Percentiles rank a stretch among this genome's conserved stretches.
These are phyloP conservation scores for Extremus antarcticus DNA, from an alignment of 495 filamentous ascomycete species.

Conservation along the genomic window DNA sequence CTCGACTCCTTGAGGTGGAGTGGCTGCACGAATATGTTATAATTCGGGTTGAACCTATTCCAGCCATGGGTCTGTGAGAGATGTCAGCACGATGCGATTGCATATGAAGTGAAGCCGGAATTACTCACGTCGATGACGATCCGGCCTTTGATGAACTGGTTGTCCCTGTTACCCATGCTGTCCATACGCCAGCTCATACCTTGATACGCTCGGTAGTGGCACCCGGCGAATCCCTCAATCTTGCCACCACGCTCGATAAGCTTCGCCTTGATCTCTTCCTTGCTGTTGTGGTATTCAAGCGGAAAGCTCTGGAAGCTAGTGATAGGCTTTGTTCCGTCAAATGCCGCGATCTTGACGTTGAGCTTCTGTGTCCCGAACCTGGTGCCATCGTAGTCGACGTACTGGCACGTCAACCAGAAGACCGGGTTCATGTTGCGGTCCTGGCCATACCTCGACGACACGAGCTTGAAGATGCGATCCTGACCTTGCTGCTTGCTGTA, in stretches of 20 bases:
- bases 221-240: constrained; percentile 41
- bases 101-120: neutral
- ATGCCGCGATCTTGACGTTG: constrained; percentile 37
- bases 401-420: constrained; percentile 32
- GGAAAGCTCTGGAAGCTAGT: constrained; percentile 46
- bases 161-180: constrained; percentile 22
- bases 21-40: constrained; percentile 22
- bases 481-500: constrained; percentile 31
- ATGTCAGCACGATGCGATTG: neutral
- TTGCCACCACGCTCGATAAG: constrained; percentile 30
- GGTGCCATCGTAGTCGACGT: constrained; percentile 51
- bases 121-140: constrained; percentile 40
- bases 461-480: constrained; percentile 32
- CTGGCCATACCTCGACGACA: constrained; percentile 24
- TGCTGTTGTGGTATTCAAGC: constrained; percentile 42
- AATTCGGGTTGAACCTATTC: constrained; percentile 34
- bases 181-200: constrained; percentile 35
- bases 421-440: constrained; percentile 23
- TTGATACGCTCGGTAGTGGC: constrained; percentile 51
- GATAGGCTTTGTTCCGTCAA: constrained; percentile 47
- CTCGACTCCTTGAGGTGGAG: constrained; percentile 22
- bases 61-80: constrained; percentile 27
- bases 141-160: constrained; percentile 42
- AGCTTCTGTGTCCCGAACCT: constrained; percentile 41
- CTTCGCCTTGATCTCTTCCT: constrained; percentile 28